Percentiles rank a stretch among this genome's conserved stretches.
These are phyloP conservation scores for Aspergillus conjunctus DNA, from an alignment of 495 filamentous ascomycete species.

Conservation along the genomic window DNA sequence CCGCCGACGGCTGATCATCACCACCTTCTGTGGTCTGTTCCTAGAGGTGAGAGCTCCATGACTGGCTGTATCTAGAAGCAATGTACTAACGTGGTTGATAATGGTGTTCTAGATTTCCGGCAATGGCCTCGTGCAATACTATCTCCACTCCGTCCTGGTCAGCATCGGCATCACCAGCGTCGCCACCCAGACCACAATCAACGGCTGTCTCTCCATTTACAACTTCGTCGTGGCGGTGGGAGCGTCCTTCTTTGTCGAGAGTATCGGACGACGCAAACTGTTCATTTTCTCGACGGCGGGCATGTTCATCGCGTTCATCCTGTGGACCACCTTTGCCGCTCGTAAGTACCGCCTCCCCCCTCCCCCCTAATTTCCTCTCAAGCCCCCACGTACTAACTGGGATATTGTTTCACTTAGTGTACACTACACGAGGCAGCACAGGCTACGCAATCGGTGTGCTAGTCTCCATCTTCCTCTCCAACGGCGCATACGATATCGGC, in stretches of 20 bases:
- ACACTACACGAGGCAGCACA: conserved; percentile 1
- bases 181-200: conserved; percentile 1
- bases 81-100: not conserved
- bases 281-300: conserved; percentile 8
- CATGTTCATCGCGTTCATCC: conserved; percentile 4
- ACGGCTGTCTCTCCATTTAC: conserved; percentile 6
- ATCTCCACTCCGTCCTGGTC: conserved; percentile 1
- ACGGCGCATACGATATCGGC: conserved; percentile 13
- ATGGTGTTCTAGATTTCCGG: conserved; percentile 6
- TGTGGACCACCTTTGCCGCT: conserved; percentile 11
- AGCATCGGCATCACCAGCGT: conserved; percentile 8
- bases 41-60: not conserved
- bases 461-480: conserved; percentile 13
- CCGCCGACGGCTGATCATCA: conserved; percentile 8
- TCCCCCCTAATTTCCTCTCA: not conserved
- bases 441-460: conserved; percentile 8
- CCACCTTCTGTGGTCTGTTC: conserved; percentile 12
- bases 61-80: not conserved
- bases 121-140: conserved; percentile 4
- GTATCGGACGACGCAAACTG: conserved; percentile 1
- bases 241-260: not conserved
- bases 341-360: not conserved
- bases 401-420: not conserved
- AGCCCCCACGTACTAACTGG: not conserved
- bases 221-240: conserved; percentile 1